phyloP scores from a whole-genome alignment of 108 stramenopile genomes.

The Aureococcus anophagefferens region DNA sequence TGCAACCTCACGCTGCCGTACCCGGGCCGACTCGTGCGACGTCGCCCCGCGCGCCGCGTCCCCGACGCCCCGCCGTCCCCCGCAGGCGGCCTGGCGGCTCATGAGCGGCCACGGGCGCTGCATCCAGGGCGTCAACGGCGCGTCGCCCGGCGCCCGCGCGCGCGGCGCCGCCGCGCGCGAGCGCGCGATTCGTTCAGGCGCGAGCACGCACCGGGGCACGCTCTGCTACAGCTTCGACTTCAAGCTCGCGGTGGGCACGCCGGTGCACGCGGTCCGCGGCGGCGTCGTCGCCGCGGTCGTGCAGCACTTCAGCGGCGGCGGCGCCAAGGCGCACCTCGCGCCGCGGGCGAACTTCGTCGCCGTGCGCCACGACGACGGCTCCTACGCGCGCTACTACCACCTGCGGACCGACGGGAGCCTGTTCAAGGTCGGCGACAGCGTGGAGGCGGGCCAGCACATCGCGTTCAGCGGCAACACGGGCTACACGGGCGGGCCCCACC shows the following conservation, averaged over 20 bases:
- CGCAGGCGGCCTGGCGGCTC: neutral
- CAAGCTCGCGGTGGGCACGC: neutral
- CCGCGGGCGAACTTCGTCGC: constrained; percentile 38
- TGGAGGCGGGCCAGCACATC: constrained; percentile 21
- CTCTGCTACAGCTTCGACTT: neutral
- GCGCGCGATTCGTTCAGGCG: too few species aligned
- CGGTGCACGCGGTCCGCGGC: neutral
- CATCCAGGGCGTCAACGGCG: neutral
- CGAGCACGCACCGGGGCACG: neutral
- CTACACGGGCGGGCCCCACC: constrained; percentile 26
- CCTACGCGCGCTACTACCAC: constrained; percentile 37
- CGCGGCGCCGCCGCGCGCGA: too few species aligned
- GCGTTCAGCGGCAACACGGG: constrained; percentile 34
- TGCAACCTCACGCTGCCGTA: too few species aligned
- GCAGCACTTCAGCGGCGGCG: constrained; percentile 25
- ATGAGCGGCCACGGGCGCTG: neutral
- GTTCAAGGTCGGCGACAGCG: constrained; percentile 21
- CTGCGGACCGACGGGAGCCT: constrained; percentile 14
- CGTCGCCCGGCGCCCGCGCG: too few species aligned
- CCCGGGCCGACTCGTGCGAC: too few species aligned
- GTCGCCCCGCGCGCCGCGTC: too few species aligned
- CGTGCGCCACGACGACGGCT: constrained; percentile 30
- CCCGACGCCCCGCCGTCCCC: too few species aligned
- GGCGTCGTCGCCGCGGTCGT: neutral
- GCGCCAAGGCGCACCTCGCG: constrained; percentile 10